Evolutionary conservation across 2,329 filamentous ascomycete genomes (phyloP).

Genomic region (Corynespora cassiicola): DNA sequence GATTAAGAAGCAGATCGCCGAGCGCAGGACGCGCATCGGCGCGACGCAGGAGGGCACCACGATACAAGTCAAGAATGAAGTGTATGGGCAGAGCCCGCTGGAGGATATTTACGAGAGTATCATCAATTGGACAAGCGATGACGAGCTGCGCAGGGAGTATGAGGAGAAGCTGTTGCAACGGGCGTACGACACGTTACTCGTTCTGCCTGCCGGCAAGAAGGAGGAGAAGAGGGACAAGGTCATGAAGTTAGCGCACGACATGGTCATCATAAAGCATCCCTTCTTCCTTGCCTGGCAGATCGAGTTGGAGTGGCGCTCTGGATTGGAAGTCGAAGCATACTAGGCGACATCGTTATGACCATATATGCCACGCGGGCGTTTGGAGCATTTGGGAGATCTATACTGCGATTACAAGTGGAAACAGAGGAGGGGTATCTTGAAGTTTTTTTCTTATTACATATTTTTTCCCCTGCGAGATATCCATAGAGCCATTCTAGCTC

Average conservation of each 20-base stretch:
- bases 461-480: too few relatives aligned
- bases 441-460: too few relatives aligned
- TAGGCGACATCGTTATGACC: conserved; percentile 10
- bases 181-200: conserved; percentile 77
- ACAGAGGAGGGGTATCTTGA: too few relatives aligned
- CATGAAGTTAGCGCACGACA: conserved; percentile 79
- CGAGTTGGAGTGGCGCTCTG: conserved; percentile 81
- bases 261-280: conserved; percentile 95
- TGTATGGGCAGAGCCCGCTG: conserved; percentile 77
- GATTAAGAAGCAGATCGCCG: conserved; percentile 88
- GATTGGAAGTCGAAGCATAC: conserved; percentile 37
- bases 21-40: conserved; percentile 85
- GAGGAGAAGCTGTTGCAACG: conserved; percentile 89
- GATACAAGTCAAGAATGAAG: conserved; percentile 83
- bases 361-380: background rate
- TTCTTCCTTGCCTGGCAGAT: conserved; percentile 92
- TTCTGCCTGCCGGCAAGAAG: conserved; percentile 73
- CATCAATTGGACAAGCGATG: conserved; percentile 89
- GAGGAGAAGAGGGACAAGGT: conserved; percentile 73
- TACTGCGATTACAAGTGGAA: too few relatives aligned
- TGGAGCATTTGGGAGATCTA: background rate
- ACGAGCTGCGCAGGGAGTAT: conserved; percentile 80
- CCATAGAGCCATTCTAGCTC: too few relatives aligned
- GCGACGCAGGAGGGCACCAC: conserved; percentile 85
- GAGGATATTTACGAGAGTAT: conserved; percentile 81